Evolutionary conservation across 129 eudicot species (phyloP), one percentile per base, ranked within the genome.

Genomic region (Flaveria robusta): DNA sequence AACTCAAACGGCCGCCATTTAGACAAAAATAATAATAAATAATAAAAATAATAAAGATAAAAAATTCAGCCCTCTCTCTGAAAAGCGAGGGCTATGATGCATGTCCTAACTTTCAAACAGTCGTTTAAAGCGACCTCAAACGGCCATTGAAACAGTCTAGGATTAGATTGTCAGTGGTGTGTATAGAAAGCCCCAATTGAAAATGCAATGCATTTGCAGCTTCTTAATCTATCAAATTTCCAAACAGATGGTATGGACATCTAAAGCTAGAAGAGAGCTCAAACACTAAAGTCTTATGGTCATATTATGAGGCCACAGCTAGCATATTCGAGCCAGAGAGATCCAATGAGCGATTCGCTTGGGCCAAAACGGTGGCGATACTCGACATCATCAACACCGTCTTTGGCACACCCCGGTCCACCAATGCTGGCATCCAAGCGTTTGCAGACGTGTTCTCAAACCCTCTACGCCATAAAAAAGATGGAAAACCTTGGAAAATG

Each of bases 251-350:
- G 76, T 71, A 52, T 52, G 66, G 27, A 29, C 27, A 51, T 31
- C 49, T 71, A 52, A 71, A 52, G 1, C 54, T 31, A n/a, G 66
- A 52, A 52, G 76, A 52, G 11, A 18, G 50, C 65, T 18, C 37
- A 71, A 71, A 52, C 66, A 18, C 49, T 1, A 71, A 16, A 51
- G 34, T 18, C 34, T 34, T 71, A 34, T 52, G 76, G 66, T 52
- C 76, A 18, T 71, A 71, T 18, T 52, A 71, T 1, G 50, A 11
- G 46, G 76, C 76, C 11, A 31, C 51, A 23, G 65, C 66, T 18
- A 71, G 76, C 66, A 71, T 71, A 52, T 71, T 52, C 18, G 76
- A 71, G 50, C 66, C 76, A 52, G 76, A 71, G 31, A 71, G 76
- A 71, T 19, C 66, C 66, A 71, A 51, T 13, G 76, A 52, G 76